Evolutionary conservation across 2,329 filamentous ascomycete genomes (phyloP), one percentile per base, ranked within the genome.

Genomic region (Fusarium sp.): DNA sequence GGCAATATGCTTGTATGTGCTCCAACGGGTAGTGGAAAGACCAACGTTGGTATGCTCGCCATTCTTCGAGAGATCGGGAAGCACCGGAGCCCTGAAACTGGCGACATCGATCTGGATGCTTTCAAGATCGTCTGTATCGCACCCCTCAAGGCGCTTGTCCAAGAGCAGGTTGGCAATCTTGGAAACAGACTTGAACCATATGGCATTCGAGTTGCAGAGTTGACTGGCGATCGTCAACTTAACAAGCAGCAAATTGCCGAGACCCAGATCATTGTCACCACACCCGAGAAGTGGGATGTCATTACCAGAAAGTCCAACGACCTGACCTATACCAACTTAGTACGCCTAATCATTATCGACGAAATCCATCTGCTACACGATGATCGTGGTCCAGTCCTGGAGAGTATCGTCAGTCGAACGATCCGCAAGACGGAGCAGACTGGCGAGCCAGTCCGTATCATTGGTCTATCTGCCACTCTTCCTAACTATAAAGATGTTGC

Each of bases 121-220:
- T 99, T 99, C 82, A 99, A 99, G 79, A 97, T 99, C 69, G 90
- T 99, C 37, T 99, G 96, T 74, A 97, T 99, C 71, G 95, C 95
- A 27, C 95, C 95, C 0, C 77, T 99, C 55, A 99, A 99, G 75
- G 95, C 95, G 42, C 79, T 99, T 63, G 95, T 99, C 4, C 93
- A 97, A 75, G 95, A 99, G 74, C 95, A 99, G 77, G 95, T 99
- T 49, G 95, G 95, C 50, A 99, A 98, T 76, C 96, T 99, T 75
- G 93, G 95, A 66, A 92, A 92, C 73, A 87, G 96, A 54, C 82
- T 99, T 9, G 92, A 94, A 73, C 87, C 92, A 1, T 98, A 94
- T 65, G 95, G 95, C 35, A 93, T 99, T 72, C 89, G 86, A 56
- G 95, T 99, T 10, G 87, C 93, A n/a, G 95, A 99, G 77, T 81